These are phyloP conservation scores for Begonia loranthoides DNA, from an alignment of 306 rosid species.

Conservation along the genomic window DNA sequence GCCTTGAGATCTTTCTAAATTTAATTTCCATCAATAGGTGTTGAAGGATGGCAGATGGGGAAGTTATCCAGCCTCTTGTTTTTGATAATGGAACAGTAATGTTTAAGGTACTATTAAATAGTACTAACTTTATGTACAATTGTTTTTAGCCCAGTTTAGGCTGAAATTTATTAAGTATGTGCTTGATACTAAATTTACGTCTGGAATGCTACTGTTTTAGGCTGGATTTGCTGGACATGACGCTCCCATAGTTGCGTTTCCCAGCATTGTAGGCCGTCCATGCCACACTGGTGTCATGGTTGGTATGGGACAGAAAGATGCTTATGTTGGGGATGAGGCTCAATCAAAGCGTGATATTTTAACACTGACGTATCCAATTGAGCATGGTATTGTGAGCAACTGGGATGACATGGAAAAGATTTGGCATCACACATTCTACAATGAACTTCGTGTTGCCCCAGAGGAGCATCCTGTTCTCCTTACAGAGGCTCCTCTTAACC, in stretches of 20 bases:
- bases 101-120: constrained; percentile 67
- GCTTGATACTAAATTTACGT: not conserved
- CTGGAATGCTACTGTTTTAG: constrained; percentile 25
- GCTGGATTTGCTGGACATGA: constrained; percentile 97
- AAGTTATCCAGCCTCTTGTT: constrained; percentile 86
- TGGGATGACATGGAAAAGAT: constrained; percentile 99
- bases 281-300: no score
- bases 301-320: no score
- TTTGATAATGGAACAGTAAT: constrained; percentile 89
- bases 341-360: constrained; percentile 79
- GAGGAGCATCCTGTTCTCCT: constrained; percentile 84
- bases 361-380: constrained; percentile 74
- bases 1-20: not conserved
- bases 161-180: no score
- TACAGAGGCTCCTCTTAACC: constrained; percentile 89
- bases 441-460: constrained; percentile 77
- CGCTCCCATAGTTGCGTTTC: constrained; percentile 89
- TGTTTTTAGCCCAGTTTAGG: no score
- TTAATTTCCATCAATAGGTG: constrained; percentile 14
- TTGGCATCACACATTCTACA: no score
- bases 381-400: constrained; percentile 83
- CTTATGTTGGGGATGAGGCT: no score
- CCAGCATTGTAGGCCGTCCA: no score
- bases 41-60: constrained; percentile 59
- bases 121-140: no score